Conservation (phyloP, 1,284 basidiomycete genomes). For the Leccinum pallidistipes region DNA sequence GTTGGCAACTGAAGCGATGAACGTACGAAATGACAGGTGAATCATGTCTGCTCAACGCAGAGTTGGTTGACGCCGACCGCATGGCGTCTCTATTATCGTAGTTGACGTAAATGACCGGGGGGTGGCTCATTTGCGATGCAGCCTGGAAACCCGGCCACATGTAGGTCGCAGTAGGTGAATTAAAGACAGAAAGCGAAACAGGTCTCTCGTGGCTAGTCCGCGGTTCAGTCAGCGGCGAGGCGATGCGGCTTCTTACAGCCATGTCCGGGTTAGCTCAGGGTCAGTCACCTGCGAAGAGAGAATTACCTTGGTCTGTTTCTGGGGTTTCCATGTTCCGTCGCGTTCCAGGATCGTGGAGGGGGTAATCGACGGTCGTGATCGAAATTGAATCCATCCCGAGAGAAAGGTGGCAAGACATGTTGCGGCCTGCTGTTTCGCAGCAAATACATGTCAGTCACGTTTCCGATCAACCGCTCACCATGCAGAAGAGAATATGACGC, state of each 20-base stretch:
- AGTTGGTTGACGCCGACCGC: slow-evolving; percentile 35
- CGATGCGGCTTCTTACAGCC: slow-evolving; percentile 23
- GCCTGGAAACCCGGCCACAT: slow-evolving; percentile 41
- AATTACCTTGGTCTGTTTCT: slow-evolving; percentile 33
- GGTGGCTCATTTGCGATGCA: slow-evolving; percentile 38
- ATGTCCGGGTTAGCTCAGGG: slow-evolving; percentile 21
- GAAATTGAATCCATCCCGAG: slow-evolving; percentile 36
- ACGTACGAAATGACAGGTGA: slow-evolving; percentile 34
- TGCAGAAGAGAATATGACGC: slow-evolving; percentile 17
- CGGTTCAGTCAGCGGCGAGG: slow-evolving; percentile 24
- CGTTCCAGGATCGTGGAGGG: slow-evolving; percentile 34
- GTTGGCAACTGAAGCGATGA: slow-evolving; percentile 15
- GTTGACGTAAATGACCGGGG: slow-evolving; percentile 40
- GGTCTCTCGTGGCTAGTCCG: slow-evolving; percentile 30
- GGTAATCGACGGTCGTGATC: slow-evolving; percentile 37
- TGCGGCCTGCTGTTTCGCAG: slow-evolving; percentile 34
- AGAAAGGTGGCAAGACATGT: slow-evolving; percentile 35
- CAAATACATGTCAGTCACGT: slow-evolving; percentile 20
- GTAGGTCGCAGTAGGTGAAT: slow-evolving; percentile 41
- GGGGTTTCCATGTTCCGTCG: slow-evolving; percentile 20
- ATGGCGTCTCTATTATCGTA: slow-evolving; percentile 35
- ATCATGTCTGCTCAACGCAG: slow-evolving; percentile 29
- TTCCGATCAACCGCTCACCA: slow-evolving; percentile 27
- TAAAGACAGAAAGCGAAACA: slow-evolving; percentile 38
- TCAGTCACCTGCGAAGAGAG: slow-evolving; percentile 5